phyloP scores from a whole-genome alignment of 2,329 filamentous ascomycete species.

The Talaromyces sp. region DNA sequence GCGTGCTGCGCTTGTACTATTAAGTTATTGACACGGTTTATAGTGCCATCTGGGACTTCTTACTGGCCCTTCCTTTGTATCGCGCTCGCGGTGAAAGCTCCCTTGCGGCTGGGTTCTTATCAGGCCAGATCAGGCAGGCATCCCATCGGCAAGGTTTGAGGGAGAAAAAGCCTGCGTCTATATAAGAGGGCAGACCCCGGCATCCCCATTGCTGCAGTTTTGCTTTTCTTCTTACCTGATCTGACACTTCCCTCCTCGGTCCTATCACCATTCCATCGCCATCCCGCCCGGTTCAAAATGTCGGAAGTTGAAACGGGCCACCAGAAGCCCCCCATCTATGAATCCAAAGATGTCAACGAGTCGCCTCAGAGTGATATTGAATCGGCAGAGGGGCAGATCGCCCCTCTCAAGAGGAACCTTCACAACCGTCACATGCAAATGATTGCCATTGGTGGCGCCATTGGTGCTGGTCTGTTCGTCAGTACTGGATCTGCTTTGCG shows the following conservation, averaged over 20 bases:
- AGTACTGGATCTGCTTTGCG: slow-evolving; percentile 34
- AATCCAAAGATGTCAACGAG: slow-evolving; percentile 6
- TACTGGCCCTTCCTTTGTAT: neutral
- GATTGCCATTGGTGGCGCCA: slow-evolving; percentile 25
- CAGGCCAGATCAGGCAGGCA: neutral
- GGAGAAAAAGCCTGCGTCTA: neutral
- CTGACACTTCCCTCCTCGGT: neutral
- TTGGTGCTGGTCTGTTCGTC: slow-evolving; percentile 41
- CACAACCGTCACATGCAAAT: slow-evolving; percentile 34
- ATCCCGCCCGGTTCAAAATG: slow-evolving; percentile 1
- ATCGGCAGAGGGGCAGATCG: slow-evolving; percentile 17
- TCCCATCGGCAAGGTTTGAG: neutral
- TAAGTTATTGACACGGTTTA: neutral
- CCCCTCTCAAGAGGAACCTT: slow-evolving; percentile 26
- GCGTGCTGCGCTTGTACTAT: neutral
- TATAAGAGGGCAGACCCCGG: neutral
- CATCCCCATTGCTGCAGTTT: neutral
- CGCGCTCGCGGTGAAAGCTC: neutral
- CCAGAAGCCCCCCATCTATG: slow-evolving; percentile 6
- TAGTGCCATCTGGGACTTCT: neutral
- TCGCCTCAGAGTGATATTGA: slow-evolving; percentile 6
- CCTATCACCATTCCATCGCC: neutral
- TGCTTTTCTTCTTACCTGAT: neutral
- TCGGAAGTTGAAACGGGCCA: neutral
- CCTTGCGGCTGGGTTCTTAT: slow-evolving; percentile 9